These are phyloP conservation scores for Streptanthus diversifolius DNA, from an alignment of 345 rosid genomes.

Conservation along the genomic window DNA sequence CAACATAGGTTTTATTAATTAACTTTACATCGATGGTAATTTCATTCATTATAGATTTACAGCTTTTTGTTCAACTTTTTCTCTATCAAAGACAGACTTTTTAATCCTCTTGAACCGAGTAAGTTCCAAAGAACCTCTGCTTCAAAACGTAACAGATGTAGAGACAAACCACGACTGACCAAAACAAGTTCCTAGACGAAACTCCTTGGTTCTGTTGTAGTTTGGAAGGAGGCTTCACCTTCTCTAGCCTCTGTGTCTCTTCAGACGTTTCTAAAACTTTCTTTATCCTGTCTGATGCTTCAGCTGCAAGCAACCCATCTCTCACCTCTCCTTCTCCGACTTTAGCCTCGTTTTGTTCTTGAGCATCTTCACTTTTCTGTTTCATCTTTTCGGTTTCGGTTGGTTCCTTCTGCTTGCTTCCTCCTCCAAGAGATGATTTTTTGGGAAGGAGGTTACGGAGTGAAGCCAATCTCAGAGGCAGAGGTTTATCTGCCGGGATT, in stretches of 20 bases:
- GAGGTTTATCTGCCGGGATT: conserved; percentile 41
- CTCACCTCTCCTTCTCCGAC: not conserved
- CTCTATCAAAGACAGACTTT: not conserved
- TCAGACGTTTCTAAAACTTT: conserved; percentile 28
- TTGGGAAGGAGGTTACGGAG: conserved; percentile 35
- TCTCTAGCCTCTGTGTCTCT: conserved; percentile 20
- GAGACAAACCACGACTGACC: conserved; percentile 30
- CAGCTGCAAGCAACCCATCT: conserved; percentile 31
- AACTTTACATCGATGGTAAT: conserved; percentile 13
- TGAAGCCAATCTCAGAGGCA: conserved; percentile 27
- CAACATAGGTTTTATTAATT: conserved; percentile 9
- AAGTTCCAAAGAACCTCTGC: conserved; percentile 30
- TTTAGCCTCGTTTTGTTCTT: conserved; percentile 10
- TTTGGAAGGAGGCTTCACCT: conserved; percentile 6
- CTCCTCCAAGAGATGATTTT: conserved; percentile 24
- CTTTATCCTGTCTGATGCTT: conserved; percentile 27
- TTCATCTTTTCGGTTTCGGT: conserved; percentile 19
- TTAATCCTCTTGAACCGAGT: conserved; percentile 14
- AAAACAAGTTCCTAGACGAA: conserved; percentile 28
- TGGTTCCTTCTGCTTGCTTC: conserved; percentile 26
- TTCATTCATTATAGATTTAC: conserved; percentile 11
- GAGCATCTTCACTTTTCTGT: not conserved
- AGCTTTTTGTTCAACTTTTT: not conserved
- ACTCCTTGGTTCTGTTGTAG: conserved; percentile 24
- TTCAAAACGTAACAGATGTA: conserved; percentile 33